Base-by-base conservation (phyloP, 768 basidiomycete genomes). In the Termitomyces sp. region DNA sequence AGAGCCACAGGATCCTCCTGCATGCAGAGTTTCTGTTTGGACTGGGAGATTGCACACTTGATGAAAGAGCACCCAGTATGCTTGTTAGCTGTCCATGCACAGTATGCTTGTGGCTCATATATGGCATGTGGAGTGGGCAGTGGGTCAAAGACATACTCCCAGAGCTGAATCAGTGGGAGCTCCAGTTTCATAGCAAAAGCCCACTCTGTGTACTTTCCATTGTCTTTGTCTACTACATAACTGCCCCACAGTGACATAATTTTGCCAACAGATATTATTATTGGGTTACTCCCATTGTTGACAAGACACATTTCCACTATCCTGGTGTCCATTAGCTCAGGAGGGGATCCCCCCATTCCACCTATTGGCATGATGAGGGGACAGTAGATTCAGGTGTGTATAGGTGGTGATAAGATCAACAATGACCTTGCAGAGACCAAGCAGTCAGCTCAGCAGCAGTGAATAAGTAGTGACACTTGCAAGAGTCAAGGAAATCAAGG, bases 221-320 rank as follows among this genome's bases (percentile, higher is more conserved):
- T 80, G 5, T 67, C 88, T 29, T 92, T 80, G 31, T 50, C 11
- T 0, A 50, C 12, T 15, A 50, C 1, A 50, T 50, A 31, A 11
- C 49, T 11, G 5, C 6, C 15, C 29, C 15, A 50, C 0, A 1
- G 3, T 10, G n/a, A 34, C 2, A 5, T 34, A n/a, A 51, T 34
- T n/a, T 51, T 51, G 11, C 46, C 20, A 47, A 47, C 46, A 20
- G 10, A n/a, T 17, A 51, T 8, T 1, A 51, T n/a, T 3, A n/a
- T 8, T n/a, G 14, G 50, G 50, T 51, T 17, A n/a, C 49, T 50
- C 9, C 29, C 11, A 31, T 29, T 34, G 29, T 32, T 8, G 1
- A 50, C 32, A 31, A 31, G 25, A 12, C 11, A 4, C 49, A 50
- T 31, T n/a, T 50, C 29, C 2, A 10, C 49, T 11, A 31, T 50